These are phyloP conservation scores for Fusarium odoratissimum DNA, from an alignment of 2,329 filamentous ascomycete species.

Conservation along the genomic window DNA sequence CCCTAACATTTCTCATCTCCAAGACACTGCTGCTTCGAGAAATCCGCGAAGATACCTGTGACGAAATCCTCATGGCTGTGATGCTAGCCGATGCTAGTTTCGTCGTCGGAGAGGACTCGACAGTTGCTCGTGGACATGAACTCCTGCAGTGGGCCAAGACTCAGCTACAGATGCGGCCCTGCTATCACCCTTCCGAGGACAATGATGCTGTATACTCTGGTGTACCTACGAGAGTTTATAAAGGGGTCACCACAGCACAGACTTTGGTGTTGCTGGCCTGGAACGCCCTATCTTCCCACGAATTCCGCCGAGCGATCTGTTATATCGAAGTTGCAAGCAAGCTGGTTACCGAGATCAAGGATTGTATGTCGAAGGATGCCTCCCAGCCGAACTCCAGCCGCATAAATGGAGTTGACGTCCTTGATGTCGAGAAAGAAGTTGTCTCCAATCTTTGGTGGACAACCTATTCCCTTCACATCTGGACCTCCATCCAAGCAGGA, in stretches of 20 bases:
- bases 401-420: slow-evolving; percentile 56
- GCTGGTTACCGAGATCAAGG: slow-evolving; percentile 48
- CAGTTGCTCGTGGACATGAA: slow-evolving; percentile 46
- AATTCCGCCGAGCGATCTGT: slow-evolving; percentile 50
- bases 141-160: slow-evolving; percentile 51
- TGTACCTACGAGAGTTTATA: slow-evolving; percentile 49
- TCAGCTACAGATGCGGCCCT: slow-evolving; percentile 47
- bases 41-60: slow-evolving; percentile 53
- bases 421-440: slow-evolving; percentile 54
- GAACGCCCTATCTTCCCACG: slow-evolving; percentile 49
- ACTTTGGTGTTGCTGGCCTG: slow-evolving; percentile 52
- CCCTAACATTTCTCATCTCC: slow-evolving; percentile 54
- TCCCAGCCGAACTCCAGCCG: slow-evolving; percentile 48
- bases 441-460: slow-evolving; percentile 55
- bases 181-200: slow-evolving; percentile 32
- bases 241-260: slow-evolving; percentile 50
- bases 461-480: slow-evolving; percentile 53
- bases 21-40: slow-evolving; percentile 55
- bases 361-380: slow-evolving; percentile 44
- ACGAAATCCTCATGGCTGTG: slow-evolving; percentile 53
- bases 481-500: slow-evolving; percentile 53
- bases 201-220: slow-evolving; percentile 42
- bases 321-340: slow-evolving; percentile 50
- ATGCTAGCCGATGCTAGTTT: slow-evolving; percentile 55
- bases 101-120: slow-evolving; percentile 45